Conservation (phyloP, 257 asterid genomes). For the Solanum clarkiae region DNA sequence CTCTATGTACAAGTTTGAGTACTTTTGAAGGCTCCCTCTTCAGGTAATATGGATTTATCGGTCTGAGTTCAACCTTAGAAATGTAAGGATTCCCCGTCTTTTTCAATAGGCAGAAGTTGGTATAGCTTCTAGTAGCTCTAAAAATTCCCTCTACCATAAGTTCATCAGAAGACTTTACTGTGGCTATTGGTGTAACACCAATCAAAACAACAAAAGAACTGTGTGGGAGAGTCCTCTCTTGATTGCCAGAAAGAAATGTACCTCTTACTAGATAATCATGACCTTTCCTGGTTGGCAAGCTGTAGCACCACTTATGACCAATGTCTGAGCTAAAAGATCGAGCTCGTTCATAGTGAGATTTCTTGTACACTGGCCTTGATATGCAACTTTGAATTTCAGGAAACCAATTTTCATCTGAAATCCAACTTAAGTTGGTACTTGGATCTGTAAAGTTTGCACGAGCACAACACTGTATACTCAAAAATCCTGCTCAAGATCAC, state of each 20-base stretch:
- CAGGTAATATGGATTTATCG: constrained; percentile 22
- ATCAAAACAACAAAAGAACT: constrained; percentile 23
- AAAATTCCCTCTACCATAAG: constrained; percentile 29
- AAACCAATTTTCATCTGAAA: constrained; percentile 26
- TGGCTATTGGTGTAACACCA: constrained; percentile 30
- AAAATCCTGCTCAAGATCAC: constrained; percentile 23
- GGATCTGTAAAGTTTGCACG: constrained; percentile 8
- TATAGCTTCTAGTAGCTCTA: constrained; percentile 25
- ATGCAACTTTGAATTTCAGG: constrained; percentile 26
- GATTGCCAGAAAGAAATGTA: constrained; percentile 29
- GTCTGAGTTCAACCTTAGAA: constrained; percentile 39
- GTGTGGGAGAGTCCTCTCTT: constrained; percentile 7
- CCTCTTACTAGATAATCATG: constrained; percentile 38
- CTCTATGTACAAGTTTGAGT: constrained; percentile 41
- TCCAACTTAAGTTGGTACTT: constrained; percentile 21
- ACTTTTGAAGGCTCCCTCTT: constrained; percentile 11
- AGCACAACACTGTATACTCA: constrained; percentile 40
- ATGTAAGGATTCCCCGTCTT: constrained; percentile 30
- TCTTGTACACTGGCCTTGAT: constrained; percentile 8
- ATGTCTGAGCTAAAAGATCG: constrained; percentile 23
- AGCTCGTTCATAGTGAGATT: constrained; percentile 13
- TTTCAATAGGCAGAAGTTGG: constrained; percentile 35
- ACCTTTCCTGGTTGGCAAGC: constrained; percentile 24
- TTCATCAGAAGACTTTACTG: constrained; percentile 10
- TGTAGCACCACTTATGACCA: constrained; percentile 40